Conservation (phyloP, 352 stramenopile genomes). For the Plasmopara halstedii region DNA sequence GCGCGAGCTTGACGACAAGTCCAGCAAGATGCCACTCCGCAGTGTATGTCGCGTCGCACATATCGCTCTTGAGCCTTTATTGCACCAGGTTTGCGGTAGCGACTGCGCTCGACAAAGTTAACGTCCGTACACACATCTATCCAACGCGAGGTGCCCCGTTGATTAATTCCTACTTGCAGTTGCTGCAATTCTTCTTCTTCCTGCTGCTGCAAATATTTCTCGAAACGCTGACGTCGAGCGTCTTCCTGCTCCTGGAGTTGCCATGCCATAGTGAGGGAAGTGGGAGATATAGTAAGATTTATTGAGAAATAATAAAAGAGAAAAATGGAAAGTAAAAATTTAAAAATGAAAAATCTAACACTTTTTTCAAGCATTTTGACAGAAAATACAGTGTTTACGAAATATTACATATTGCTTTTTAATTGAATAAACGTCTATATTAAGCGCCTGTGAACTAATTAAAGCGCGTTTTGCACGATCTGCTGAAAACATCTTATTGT, state of each 20-base stretch:
- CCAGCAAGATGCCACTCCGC: constrained; percentile 43
- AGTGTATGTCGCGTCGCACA: constrained; percentile 61
- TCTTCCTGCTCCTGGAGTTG: constrained; percentile 30
- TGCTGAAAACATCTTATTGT: too few species aligned
- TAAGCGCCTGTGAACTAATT: too few species aligned
- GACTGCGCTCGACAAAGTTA: constrained; percentile 69
- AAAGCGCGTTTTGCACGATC: too few species aligned
- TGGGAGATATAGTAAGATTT: too few species aligned
- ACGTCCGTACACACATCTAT: constrained; percentile 44
- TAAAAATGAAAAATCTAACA: too few species aligned
- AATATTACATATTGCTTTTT: too few species aligned
- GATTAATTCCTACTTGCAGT: constrained; percentile 19
- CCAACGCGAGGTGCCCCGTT: constrained; percentile 27
- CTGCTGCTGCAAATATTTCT: constrained; percentile 16
- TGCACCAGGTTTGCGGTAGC: constrained; percentile 61
- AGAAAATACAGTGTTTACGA: too few species aligned
- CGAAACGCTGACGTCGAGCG: constrained; percentile 11
- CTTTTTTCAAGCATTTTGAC: too few species aligned
- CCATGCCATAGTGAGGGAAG: constrained; percentile 26
- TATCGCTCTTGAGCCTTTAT: constrained; percentile 66
- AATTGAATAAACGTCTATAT: too few species aligned
- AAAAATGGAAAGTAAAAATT: too few species aligned
- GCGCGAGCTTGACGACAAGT: constrained; percentile 26
- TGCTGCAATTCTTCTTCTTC: constrained; percentile 18
- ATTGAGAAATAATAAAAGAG: too few species aligned